phyloP scores from a whole-genome alignment of 176 grass and related monocot species.

The Juncus inflexus region DNA sequence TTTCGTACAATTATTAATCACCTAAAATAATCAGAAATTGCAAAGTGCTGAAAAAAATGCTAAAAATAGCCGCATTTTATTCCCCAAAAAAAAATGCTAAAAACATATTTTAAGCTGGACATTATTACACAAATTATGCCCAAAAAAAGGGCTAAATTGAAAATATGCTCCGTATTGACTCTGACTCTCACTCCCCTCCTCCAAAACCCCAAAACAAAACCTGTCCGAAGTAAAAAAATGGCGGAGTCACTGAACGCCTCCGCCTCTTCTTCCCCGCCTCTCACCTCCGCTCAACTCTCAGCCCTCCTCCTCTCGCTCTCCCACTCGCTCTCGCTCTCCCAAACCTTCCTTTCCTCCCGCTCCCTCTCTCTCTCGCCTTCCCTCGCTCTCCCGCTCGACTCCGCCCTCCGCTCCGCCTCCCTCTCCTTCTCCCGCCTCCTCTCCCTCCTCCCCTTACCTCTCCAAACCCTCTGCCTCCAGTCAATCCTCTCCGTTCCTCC shows the following conservation, averaged over 20 bases:
- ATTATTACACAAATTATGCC: not conserved
- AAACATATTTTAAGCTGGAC: not conserved
- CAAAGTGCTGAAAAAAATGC: too few species aligned
- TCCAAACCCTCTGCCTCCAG: not conserved
- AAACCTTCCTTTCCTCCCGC: conserved; percentile 26
- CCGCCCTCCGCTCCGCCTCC: conserved; percentile 18
- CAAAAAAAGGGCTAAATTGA: not conserved
- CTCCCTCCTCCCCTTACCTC: conserved; percentile 19
- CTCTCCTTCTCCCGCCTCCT: conserved; percentile 11
- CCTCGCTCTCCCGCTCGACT: conserved; percentile 17
- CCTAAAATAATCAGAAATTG: too few species aligned
- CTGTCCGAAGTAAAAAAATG: not conserved
- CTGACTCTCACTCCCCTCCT: not conserved
- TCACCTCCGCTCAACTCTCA: not conserved
- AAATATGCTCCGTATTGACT: too few species aligned
- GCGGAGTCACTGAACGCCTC: not conserved
- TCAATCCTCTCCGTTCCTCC: conserved; percentile 9
- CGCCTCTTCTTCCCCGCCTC: not conserved
- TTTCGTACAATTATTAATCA: too few species aligned
- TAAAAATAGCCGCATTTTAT: too few species aligned
- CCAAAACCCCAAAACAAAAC: not conserved
- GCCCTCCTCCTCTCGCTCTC: conserved; percentile 19
- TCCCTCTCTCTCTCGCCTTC: conserved; percentile 12
- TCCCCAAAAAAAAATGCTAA: too few species aligned
- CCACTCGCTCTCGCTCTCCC: conserved; percentile 25